Evolutionary conservation across 208 protist genomes (phyloP), one percentile per base, ranked within the genome.

Genomic region (Crithidia brevicula): DNA sequence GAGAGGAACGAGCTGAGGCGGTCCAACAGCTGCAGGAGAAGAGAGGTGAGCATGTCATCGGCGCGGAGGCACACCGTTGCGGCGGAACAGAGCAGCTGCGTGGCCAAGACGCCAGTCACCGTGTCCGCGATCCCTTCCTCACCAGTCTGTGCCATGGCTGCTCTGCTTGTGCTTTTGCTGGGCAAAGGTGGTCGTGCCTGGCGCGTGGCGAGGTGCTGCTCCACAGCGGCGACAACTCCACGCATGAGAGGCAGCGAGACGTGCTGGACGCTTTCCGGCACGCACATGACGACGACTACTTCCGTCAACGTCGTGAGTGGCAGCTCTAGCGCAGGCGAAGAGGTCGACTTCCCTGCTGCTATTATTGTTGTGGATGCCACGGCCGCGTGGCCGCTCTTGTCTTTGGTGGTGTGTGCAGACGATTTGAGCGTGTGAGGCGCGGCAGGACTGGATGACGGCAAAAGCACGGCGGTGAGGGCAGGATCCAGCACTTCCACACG

Each of bases 261-360:
- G 67, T 84, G 79, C 69, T 92, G 86, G 49, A 93, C 85, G 18
- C 85, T 91, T 16, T 79, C 70, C 15, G 68, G 68, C 15, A 79
- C 71, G 40, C 83, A 92, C 82, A 91, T 91, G 18, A 95, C 85
- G 11, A 84, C 79, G 7, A 85, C 83, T 13, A 93, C 77, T 51
- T 95, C 89, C 16, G 76, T 77, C 49, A 95, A 53, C 33, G 78
- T 74, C 0, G 70, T 78, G 22, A 91, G 84, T 34, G 79, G 58
- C 52, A 91, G 57, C 50, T 50, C 57, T 56, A 59, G 33, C 40
- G 42, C 20, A 23, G 49, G 71, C n/a, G 53, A 56, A 25, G 61
- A 45, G 18, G n/a, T 11, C n/a, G 28, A 27, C 31, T 8, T 5
- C 45, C 11, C 22, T 33, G 28, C 49, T 38, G 68, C 47, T 25